Percentiles rank a stretch among this genome's conserved stretches.
Evolutionary conservation across 2,329 filamentous ascomycete genomes (phyloP).

Genomic region (Teratosphaeria epicoccoides): DNA sequence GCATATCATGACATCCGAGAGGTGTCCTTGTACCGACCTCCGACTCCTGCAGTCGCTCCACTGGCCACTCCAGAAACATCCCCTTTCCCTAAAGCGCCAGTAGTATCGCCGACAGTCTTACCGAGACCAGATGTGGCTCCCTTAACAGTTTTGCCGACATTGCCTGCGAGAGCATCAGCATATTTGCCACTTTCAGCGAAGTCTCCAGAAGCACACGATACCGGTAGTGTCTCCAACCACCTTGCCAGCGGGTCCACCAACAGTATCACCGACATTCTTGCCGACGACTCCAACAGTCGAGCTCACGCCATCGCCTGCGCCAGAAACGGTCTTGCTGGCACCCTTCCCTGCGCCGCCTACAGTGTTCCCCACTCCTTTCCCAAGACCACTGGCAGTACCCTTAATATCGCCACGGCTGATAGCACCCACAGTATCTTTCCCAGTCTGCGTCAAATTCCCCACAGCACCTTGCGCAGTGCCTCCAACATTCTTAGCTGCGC

Average conservation of each 20-base stretch:
- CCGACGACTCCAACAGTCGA: constrained; percentile 15
- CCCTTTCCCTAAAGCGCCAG: constrained; percentile 32
- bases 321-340: constrained; percentile 17
- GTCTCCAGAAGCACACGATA: not conserved
- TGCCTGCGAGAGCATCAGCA: not conserved
- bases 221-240: constrained; percentile 13
- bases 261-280: constrained; percentile 11
- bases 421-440: constrained; percentile 17
- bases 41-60: constrained; percentile 25
- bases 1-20: not conserved
- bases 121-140: constrained; percentile 3
- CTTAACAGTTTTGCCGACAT: constrained; percentile 3
- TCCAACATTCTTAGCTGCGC: constrained; percentile 28
- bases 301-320: constrained; percentile 12
- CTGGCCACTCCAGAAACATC: constrained; percentile 30
- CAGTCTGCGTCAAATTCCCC: constrained; percentile 20
- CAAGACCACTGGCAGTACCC: constrained; percentile 15
- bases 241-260: constrained; percentile 29
- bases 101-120: constrained; percentile 29
- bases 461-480: constrained; percentile 23
- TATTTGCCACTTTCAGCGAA: not conserved
- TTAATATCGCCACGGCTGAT: constrained; percentile 21
- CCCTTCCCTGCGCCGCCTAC: constrained; percentile 10
- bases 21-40: not conserved
- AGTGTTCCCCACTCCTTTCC: constrained; percentile 1